phyloP scores from a whole-genome alignment of 495 filamentous ascomycete species.

The Annulohypoxylon bovei region DNA sequence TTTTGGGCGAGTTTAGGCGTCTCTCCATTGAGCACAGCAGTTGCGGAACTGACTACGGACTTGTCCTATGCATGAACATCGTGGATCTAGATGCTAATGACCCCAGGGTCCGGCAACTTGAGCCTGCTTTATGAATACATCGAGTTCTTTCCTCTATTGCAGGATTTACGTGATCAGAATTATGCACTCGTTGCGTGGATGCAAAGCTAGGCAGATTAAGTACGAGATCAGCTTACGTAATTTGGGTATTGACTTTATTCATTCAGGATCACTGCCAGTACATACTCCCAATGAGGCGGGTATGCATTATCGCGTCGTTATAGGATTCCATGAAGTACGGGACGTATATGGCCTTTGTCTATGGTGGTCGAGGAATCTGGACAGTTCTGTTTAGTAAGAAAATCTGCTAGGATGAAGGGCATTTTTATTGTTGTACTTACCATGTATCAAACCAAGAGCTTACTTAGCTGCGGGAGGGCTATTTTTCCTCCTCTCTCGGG shows the following conservation, averaged over 20 bases:
- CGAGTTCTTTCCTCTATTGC: slow-evolving; percentile 10
- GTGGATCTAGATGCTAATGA: slow-evolving; percentile 30
- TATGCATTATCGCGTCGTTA: background rate
- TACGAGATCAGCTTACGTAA: background rate
- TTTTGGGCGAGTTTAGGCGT: slow-evolving; percentile 20
- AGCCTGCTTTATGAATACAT: slow-evolving; percentile 19
- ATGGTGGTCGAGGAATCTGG: background rate
- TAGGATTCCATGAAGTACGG: background rate
- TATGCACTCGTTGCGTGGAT: background rate
- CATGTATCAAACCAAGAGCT: background rate
- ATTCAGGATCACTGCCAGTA: background rate
- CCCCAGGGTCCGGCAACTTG: slow-evolving; percentile 21
- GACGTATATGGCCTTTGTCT: background rate
- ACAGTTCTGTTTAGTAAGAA: background rate
- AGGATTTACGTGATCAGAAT: background rate
- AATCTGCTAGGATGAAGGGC: background rate
- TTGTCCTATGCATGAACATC: slow-evolving; percentile 18
- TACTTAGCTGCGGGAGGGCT: background rate
- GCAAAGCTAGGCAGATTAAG: background rate
- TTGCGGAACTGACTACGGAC: slow-evolving; percentile 5
- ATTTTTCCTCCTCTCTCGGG: background rate
- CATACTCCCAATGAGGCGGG: background rate
- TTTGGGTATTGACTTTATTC: background rate
- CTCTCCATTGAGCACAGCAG: slow-evolving; percentile 2
- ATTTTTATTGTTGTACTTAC: background rate